Evolutionary conservation across 2,329 filamentous ascomycete genomes (phyloP).

Genomic region (Colletotrichum chrysophilum): DNA sequence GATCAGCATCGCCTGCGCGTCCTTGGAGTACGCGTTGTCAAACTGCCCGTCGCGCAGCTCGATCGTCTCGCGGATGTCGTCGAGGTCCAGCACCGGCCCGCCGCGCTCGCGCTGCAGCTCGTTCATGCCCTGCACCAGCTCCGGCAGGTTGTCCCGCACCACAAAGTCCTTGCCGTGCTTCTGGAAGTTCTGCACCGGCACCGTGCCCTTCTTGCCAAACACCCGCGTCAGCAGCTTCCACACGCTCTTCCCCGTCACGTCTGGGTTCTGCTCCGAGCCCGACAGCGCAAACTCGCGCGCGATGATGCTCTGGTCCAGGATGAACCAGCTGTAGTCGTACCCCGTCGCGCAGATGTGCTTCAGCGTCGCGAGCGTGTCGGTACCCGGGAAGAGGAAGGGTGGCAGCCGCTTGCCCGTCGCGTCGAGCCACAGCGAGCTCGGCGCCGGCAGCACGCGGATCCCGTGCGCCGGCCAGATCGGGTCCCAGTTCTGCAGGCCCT

Average conservation of each 20-base stretch:
- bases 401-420: constrained; percentile 64
- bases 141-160: constrained; percentile 58
- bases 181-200: constrained; percentile 62
- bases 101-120: constrained; percentile 49
- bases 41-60: constrained; percentile 61
- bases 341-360: constrained; percentile 65
- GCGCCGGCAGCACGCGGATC: constrained; percentile 64
- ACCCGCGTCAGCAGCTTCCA: constrained; percentile 57
- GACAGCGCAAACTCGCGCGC: constrained; percentile 67
- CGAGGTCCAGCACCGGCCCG: constrained; percentile 53
- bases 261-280: constrained; percentile 68
- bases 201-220: constrained; percentile 56
- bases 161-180: constrained; percentile 65
- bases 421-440: constrained; percentile 68
- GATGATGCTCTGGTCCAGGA: constrained; percentile 63
- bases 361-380: constrained; percentile 62
- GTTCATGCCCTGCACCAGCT: constrained; percentile 65
- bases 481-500: constrained; percentile 66
- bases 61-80: constrained; percentile 49
- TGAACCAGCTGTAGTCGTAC: constrained; percentile 69
- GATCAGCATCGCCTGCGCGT: constrained; percentile 67
- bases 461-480: constrained; percentile 67
- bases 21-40: constrained; percentile 61
- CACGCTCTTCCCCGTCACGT: constrained; percentile 62
- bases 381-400: constrained; percentile 60